phyloP scores from a whole-genome alignment of 2,329 filamentous ascomycete genomes.

The Colletotrichum ledebouriae region DNA sequence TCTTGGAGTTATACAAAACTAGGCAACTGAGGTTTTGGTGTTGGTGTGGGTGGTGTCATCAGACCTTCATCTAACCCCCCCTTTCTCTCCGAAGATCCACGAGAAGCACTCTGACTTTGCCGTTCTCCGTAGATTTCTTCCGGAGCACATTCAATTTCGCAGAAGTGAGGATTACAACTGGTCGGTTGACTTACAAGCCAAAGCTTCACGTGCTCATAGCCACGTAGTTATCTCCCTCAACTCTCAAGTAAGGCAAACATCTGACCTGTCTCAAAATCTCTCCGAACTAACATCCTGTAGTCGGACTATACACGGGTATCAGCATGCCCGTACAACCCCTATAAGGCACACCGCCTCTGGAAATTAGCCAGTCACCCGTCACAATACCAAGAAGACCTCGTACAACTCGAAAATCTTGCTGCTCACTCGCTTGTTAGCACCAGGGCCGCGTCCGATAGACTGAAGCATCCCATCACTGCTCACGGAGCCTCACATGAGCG shows the following conservation, averaged over 20 bases:
- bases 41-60: no score
- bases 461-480: conserved; percentile 7
- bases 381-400: background rate
- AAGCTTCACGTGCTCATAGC: no score
- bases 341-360: conserved; percentile 18
- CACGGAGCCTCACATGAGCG: conserved; percentile 18
- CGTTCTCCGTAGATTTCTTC: no score
- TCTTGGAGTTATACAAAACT: no score
- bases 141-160: no score
- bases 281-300: background rate
- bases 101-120: no score
- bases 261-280: conserved; percentile 5
- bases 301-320: conserved; percentile 24
- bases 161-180: no score
- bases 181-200: no score
- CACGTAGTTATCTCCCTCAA: no score
- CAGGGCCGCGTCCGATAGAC: background rate
- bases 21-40: no score
- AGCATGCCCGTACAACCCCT: conserved; percentile 17
- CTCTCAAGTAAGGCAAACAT: background rate
- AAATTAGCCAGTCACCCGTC: conserved; percentile 2
- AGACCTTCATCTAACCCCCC: no score
- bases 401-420: background rate
- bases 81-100: no score
- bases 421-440: background rate